Evolutionary conservation across 2,329 filamentous ascomycete genomes (phyloP), one percentile per base, ranked within the genome.

Genomic region (Sporothrix curviconia): DNA sequence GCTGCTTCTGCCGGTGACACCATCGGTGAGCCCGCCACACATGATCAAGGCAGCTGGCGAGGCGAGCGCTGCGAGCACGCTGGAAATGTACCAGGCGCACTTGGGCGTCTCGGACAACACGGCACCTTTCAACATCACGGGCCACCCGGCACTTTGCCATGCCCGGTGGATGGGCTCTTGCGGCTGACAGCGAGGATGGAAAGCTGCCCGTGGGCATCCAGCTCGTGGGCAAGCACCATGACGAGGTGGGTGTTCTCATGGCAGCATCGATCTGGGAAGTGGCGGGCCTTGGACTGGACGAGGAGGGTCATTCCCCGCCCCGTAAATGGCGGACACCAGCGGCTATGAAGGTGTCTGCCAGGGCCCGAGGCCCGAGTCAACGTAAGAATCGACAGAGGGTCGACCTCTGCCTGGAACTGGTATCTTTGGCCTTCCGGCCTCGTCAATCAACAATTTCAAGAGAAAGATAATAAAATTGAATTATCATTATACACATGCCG

Each of bases 81-180:
- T 68, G 59, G 72, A 75, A 14, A 74, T 76, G 62, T 69, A 75
- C 55, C 69, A 70, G 50, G 68, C 71, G 6, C 72, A 74, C 2
- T 71, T 80, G 39, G 75, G 75, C 3, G 70, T 74, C 9, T 74
- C 72, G 8, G 66, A 71, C 58, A 78, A 76, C 55, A 75, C 76
- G 0, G 71, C 69, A 32, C 71, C 73, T 3, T 80, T 80, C 63
- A 79, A 80, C 66, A 64, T 75, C 4, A 78, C 76, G 1, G 77
- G 77, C 0, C 77, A 80, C 66, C 77, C 76, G 3, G 77, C 71
- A 0, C 64, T n/a, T 80, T 64, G 72, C 68, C 37, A 74, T 81
- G 58, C 77, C 77, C 5, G 72, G 71, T 36, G 66, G 75, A 22
- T 70, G 67, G 67, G 67, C 61, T 0, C 57, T 44, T 1, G 65